phyloP scores from a whole-genome alignment of 495 filamentous ascomycete genomes.

The Aspergillus cristatus region DNA sequence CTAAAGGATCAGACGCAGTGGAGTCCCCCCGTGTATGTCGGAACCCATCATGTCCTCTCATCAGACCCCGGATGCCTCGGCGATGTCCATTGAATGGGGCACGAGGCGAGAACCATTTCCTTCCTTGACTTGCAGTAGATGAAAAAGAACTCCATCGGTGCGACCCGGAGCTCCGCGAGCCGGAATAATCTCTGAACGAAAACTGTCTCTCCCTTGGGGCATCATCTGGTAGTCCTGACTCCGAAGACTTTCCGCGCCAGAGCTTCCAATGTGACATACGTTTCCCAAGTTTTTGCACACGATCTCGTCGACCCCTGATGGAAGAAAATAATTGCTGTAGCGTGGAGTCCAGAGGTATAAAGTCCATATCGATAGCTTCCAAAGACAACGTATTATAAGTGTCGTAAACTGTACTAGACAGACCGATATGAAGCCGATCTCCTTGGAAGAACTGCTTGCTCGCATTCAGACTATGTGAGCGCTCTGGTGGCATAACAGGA shows the following conservation, averaged over 20 bases:
- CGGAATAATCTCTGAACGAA: too few relatives aligned
- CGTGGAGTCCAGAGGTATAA: constrained; percentile 15
- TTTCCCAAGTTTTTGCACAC: constrained; percentile 1
- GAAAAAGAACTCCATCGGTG: neutral
- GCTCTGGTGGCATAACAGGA: constrained; percentile 17
- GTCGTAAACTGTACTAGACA: constrained; percentile 9
- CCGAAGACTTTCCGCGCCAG: constrained; percentile 1
- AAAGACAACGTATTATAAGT: constrained; percentile 5
- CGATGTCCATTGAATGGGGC: too few relatives aligned
- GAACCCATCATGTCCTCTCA: too few relatives aligned
- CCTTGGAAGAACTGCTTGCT: constrained; percentile 13
- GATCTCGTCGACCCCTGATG: constrained; percentile 4
- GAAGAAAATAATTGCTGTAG: constrained; percentile 12
- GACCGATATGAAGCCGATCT: constrained; percentile 4
- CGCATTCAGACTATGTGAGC: constrained; percentile 16
- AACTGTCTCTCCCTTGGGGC: too few relatives aligned
- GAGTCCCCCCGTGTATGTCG: too few relatives aligned
- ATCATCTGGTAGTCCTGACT: neutral
- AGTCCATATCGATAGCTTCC: constrained; percentile 8
- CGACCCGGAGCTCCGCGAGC: neutral
- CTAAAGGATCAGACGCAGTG: too few relatives aligned
- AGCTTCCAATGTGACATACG: constrained; percentile 4
- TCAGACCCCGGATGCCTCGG: too few relatives aligned
- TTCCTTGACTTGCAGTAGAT: neutral
- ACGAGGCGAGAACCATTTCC: neutral